These are phyloP conservation scores for Penicillium malachiteum DNA, from an alignment of 495 filamentous ascomycete species.

Conservation along the genomic window DNA sequence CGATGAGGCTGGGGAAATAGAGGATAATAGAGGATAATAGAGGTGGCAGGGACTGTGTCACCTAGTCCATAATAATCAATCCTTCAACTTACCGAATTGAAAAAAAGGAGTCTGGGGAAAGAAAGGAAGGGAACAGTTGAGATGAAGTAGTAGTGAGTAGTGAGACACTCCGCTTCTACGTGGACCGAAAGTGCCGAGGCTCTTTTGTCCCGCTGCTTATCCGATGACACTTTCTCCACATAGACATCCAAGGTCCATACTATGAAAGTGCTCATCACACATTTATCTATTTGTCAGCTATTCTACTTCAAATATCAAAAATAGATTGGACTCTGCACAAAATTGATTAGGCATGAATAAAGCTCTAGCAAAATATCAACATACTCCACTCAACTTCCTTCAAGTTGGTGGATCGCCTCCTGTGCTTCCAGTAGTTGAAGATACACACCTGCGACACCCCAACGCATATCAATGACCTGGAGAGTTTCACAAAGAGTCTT, in stretches of 20 bases:
- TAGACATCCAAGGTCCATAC: too few species aligned
- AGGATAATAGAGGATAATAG: too few species aligned
- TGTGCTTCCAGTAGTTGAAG: slow-evolving; percentile 1
- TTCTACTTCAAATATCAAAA: too few species aligned
- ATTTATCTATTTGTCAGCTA: too few species aligned
- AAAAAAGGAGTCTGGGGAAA: slow-evolving; percentile 1
- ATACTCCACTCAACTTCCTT: not conserved
- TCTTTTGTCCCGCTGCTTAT: slow-evolving; percentile 10
- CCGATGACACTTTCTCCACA: not conserved
- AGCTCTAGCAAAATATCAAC: not conserved
- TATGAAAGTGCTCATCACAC: too few species aligned
- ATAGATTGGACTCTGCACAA: too few species aligned
- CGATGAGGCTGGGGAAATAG: not conserved
- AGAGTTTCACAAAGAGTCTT: not conserved
- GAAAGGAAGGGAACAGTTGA: not conserved
- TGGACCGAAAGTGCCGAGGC: slow-evolving; percentile 30
- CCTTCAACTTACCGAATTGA: slow-evolving; percentile 16
- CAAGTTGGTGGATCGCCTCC: not conserved
- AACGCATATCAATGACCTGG: not conserved
- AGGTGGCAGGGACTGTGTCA: not conserved
- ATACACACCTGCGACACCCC: slow-evolving; percentile 3
- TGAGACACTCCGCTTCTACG: slow-evolving; percentile 17
- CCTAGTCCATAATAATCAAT: too few species aligned
- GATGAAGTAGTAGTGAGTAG: slow-evolving; percentile 2
- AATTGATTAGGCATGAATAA: too few species aligned